phyloP scores from a whole-genome alignment of 495 filamentous ascomycete genomes.

The Aspergillus saccharolyticus region DNA sequence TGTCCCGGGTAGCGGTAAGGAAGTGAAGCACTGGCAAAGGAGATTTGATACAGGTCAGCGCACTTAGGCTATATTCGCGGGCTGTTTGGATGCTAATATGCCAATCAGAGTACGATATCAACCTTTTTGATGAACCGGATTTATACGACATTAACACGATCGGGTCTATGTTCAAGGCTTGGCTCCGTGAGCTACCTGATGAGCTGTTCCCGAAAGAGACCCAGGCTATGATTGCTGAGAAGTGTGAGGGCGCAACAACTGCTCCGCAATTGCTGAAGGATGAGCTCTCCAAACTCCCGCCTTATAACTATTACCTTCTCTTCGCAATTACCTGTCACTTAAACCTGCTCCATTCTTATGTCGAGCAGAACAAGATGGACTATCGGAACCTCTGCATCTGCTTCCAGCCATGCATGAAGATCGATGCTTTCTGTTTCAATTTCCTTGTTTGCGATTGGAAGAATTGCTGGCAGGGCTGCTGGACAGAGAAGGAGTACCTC shows the following conservation, averaged over 20 bases:
- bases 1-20: slow-evolving; percentile 74
- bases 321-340: slow-evolving; percentile 94
- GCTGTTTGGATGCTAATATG: slow-evolving; percentile 3
- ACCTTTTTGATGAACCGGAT: slow-evolving; percentile 75
- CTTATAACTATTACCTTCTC: slow-evolving; percentile 92
- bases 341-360: slow-evolving; percentile 76
- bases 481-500: slow-evolving; percentile 76
- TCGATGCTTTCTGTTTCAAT: slow-evolving; percentile 84
- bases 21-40: slow-evolving; percentile 82
- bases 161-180: slow-evolving; percentile 85
- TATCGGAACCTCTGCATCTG: slow-evolving; percentile 89
- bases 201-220: slow-evolving; percentile 79
- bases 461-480: slow-evolving; percentile 92
- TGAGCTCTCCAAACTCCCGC: slow-evolving; percentile 82
- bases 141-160: slow-evolving; percentile 93
- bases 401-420: slow-evolving; percentile 91
- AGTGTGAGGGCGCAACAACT: slow-evolving; percentile 67
- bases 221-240: slow-evolving; percentile 67
- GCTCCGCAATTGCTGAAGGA: slow-evolving; percentile 80
- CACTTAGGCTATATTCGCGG: background rate
- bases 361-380: slow-evolving; percentile 91
- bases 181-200: slow-evolving; percentile 89
- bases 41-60: slow-evolving; percentile 71
- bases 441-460: slow-evolving; percentile 90
- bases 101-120: slow-evolving; percentile 66